A percentile compares a stretch with the other conserved stretches of the same genome.
Conservation (phyloP, 2,329 filamentous ascomycete species). For the Trichoderma sp. region DNA sequence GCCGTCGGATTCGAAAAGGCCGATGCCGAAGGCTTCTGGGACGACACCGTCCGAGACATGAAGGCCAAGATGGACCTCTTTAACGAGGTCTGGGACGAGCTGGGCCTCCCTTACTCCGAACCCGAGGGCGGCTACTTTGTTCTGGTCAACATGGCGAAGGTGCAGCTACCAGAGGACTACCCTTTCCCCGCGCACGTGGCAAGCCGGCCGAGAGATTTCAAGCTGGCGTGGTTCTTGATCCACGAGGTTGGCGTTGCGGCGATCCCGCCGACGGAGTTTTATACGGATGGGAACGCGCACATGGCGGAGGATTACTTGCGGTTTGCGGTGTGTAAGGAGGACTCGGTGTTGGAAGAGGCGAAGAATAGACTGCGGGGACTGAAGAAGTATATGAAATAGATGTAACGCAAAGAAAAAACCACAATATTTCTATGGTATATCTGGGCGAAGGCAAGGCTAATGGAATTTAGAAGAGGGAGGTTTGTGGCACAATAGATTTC, state of each 20-base stretch:
- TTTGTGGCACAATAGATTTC: conserved; percentile 10
- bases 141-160: conserved; percentile 87
- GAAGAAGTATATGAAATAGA: conserved; percentile 67
- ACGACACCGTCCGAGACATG: conserved; percentile 82
- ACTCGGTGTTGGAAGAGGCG: conserved; percentile 78
- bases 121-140: conserved; percentile 98
- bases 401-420: too few species aligned
- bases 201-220: conserved; percentile 85
- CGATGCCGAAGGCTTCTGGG: conserved; percentile 84
- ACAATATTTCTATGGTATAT: not conserved
- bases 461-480: not conserved
- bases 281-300: conserved; percentile 80
- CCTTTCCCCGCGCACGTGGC: conserved; percentile 89
- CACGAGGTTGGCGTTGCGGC: conserved; percentile 94
- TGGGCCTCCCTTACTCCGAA: conserved; percentile 80
- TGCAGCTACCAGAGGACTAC: conserved; percentile 81
- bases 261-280: conserved; percentile 96
- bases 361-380: conserved; percentile 75
- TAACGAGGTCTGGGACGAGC: conserved; percentile 78
- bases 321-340: conserved; percentile 95
- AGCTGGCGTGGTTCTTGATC: conserved; percentile 95
- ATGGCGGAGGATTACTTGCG: conserved; percentile 92
- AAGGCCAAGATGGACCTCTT: conserved; percentile 85
- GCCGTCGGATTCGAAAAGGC: conserved; percentile 94
- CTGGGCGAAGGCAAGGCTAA: not conserved